Percentiles rank a stretch among this genome's conserved stretches.
These are phyloP conservation scores for Drechslerella stenobrocha DNA, from an alignment of 2,329 filamentous ascomycete genomes.

Conservation along the genomic window DNA sequence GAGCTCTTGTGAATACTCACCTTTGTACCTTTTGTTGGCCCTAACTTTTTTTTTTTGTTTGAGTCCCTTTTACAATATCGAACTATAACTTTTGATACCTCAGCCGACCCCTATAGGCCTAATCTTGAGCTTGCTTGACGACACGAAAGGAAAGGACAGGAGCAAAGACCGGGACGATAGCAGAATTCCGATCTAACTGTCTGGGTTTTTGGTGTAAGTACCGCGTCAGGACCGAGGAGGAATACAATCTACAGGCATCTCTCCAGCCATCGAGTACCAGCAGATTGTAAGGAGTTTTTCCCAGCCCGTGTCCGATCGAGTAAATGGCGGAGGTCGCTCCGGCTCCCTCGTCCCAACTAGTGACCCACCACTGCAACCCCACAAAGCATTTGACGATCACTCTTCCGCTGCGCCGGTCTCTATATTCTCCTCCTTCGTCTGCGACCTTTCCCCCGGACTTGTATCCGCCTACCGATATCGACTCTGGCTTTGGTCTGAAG, in stretches of 20 bases:
- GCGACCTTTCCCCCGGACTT: constrained; percentile 41
- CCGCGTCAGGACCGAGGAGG: constrained; percentile 24
- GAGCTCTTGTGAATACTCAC: constrained; percentile 22
- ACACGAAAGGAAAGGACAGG: too few species aligned
- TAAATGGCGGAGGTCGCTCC: constrained; percentile 49
- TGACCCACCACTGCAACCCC: constrained; percentile 45
- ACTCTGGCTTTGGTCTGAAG: constrained; percentile 22
- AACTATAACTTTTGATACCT: not conserved
- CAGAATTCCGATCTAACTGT: constrained; percentile 14
- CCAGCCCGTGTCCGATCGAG: constrained; percentile 38
- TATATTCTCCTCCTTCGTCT: constrained; percentile 47
- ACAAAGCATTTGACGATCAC: constrained; percentile 49
- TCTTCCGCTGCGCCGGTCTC: constrained; percentile 47
- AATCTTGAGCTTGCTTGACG: too few species aligned
- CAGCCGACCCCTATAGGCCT: not conserved
- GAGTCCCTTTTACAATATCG: constrained; percentile 9
- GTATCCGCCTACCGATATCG: constrained; percentile 18
- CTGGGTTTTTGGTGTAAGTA: constrained; percentile 16
- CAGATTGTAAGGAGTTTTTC: constrained; percentile 45
- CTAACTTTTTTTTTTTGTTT: constrained; percentile 15
- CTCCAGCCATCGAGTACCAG: constrained; percentile 32
- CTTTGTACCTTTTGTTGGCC: constrained; percentile 13
- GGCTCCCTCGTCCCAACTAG: constrained; percentile 49
- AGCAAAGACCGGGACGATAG: constrained; percentile 14
- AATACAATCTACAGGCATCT: constrained; percentile 20